Conservation (phyloP, 768 basidiomycete species). For the Boletus rex-veris region DNA sequence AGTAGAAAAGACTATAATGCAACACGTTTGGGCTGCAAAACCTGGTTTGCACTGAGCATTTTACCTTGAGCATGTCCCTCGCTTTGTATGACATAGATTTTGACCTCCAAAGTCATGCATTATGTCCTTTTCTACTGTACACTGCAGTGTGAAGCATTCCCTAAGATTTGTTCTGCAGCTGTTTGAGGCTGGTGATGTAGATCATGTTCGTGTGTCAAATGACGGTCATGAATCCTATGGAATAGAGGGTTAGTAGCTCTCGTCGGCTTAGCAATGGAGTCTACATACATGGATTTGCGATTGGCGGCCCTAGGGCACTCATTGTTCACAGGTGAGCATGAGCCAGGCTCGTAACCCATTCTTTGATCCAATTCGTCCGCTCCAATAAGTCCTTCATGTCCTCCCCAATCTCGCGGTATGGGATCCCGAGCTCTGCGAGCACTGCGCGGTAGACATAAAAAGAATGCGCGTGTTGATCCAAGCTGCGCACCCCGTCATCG, state of each 20-base stretch:
- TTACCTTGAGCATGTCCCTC: neutral
- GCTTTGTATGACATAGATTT: slow-evolving; percentile 11
- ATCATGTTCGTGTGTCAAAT: neutral
- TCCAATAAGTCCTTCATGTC: slow-evolving; percentile 39
- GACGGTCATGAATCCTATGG: neutral
- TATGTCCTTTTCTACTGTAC: slow-evolving; percentile 27
- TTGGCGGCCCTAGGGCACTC: neutral
- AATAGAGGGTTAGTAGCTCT: neutral
- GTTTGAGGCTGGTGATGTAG: neutral
- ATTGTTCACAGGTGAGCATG: slow-evolving; percentile 4
- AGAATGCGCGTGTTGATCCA: slow-evolving; percentile 46
- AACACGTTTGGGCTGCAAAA: slow-evolving; percentile 21
- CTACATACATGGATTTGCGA: neutral
- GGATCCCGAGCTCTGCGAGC: slow-evolving; percentile 41
- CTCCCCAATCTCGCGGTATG: slow-evolving; percentile 43
- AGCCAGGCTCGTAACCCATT: slow-evolving; percentile 2
- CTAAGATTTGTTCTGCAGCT: slow-evolving; percentile 5
- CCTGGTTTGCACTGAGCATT: slow-evolving; percentile 9
- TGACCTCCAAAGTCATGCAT: slow-evolving; percentile 25
- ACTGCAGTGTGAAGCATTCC: neutral
- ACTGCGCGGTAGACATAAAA: slow-evolving; percentile 37
- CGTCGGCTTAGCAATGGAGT: neutral
- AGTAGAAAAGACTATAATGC: slow-evolving; percentile 27
- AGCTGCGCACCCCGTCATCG: slow-evolving; percentile 59
- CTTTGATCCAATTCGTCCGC: slow-evolving; percentile 23